Conservation (phyloP, 805 yeast species). For the Schwanniomyces vanrijiae region DNA sequence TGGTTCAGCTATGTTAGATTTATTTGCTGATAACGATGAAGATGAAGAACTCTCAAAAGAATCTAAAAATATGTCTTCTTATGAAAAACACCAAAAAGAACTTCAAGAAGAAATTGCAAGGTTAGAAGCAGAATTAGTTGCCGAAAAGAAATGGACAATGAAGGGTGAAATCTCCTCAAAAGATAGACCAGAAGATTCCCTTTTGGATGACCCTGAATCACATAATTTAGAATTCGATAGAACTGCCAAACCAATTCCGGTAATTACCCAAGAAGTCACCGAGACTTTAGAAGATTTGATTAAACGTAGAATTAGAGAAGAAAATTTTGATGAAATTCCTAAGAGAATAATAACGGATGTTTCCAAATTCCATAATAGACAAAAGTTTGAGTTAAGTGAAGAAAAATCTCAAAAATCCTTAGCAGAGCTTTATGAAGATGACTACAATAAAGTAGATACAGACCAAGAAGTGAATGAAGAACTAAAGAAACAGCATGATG, state of each 20-base stretch:
- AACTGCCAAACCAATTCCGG: constrained; percentile 93
- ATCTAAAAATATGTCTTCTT: constrained; percentile 58
- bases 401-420: constrained; percentile 82
- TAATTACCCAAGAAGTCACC: constrained; percentile 85
- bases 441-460: constrained; percentile 49
- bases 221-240: constrained; percentile 82
- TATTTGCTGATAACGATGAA: constrained; percentile 51
- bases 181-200: constrained; percentile 81
- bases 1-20: constrained; percentile 60
- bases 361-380: constrained; percentile 48
- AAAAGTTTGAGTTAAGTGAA: constrained; percentile 71
- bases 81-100: constrained; percentile 77
- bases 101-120: constrained; percentile 74
- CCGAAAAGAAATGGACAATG: constrained; percentile 91
- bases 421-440: constrained; percentile 91
- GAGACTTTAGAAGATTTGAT: constrained; percentile 87
- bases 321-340: constrained; percentile 81
- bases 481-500: constrained; percentile 71
- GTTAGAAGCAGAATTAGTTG: constrained; percentile 84
- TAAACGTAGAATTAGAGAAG: constrained; percentile 71
- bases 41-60: constrained; percentile 24
- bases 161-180: constrained; percentile 86
- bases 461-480: constrained; percentile 58
- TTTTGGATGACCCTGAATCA: constrained; percentile 60
- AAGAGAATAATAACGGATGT: constrained; percentile 68